Conservation (phyloP, 345 rosid species). For the Eucalyptus camaldulensis region DNA sequence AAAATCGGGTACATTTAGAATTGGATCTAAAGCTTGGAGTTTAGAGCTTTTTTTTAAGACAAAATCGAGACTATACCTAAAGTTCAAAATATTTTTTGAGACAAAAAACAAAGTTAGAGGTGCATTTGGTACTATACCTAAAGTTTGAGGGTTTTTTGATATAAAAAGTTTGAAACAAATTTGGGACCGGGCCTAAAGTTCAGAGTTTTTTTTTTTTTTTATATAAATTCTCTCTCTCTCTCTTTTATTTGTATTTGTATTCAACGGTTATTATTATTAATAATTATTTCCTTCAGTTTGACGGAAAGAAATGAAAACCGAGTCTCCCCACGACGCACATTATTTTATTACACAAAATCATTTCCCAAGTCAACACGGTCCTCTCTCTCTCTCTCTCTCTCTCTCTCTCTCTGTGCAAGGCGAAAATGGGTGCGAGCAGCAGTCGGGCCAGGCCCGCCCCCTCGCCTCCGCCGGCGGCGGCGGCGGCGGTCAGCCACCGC, state of each 20-base stretch:
- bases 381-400: neutral
- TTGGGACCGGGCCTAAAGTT: accelerated
- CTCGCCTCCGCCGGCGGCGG: neutral
- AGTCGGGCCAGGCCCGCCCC: neutral
- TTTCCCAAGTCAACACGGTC: neutral
- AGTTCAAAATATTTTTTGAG: too few relatives aligned
- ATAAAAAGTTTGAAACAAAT: too few relatives aligned
- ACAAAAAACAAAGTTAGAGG: too few relatives aligned
- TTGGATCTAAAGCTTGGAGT: too few relatives aligned
- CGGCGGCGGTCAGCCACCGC: slow-evolving; percentile 11
- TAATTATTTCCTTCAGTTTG: neutral
- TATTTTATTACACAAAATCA: neutral
- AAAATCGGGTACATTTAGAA: too few relatives aligned
- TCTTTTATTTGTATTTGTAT: neutral
- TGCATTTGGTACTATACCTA: too few relatives aligned
- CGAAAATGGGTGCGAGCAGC: neutral
- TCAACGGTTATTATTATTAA: neutral
- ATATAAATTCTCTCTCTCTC: neutral
- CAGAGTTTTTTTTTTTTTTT: too few relatives aligned
- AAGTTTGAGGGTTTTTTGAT: too few relatives aligned
- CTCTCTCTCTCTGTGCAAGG: neutral
- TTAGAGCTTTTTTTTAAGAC: accelerated
- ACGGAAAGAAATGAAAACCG: neutral
- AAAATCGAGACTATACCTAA: too few relatives aligned
- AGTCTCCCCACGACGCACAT: neutral